Conservation (phyloP, 495 filamentous ascomycete genomes). For the Aspergillus incahuasiensis region DNA sequence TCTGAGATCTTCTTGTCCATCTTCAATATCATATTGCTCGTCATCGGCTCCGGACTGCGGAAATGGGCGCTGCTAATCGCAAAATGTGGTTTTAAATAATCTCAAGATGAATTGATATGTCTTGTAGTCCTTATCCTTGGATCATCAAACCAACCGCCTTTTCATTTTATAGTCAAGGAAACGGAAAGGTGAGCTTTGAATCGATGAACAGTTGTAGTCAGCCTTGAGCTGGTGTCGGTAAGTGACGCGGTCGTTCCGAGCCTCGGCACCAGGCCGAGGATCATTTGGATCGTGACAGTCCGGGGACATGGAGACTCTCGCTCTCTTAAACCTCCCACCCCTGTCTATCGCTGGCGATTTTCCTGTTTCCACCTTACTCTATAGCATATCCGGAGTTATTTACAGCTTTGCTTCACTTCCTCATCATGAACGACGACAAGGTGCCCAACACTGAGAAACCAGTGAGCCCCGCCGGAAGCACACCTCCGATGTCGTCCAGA, state of each 20-base stretch:
- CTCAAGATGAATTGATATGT: background rate
- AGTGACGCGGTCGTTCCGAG: slow-evolving; percentile 8
- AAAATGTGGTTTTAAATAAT: background rate
- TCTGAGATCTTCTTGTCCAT: background rate
- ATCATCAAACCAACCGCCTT: too few species aligned
- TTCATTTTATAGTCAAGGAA: too few species aligned
- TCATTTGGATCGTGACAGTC: slow-evolving; percentile 3
- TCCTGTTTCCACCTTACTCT: background rate
- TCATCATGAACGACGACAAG: slow-evolving; percentile 7
- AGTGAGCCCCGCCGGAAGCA: slow-evolving; percentile 20
- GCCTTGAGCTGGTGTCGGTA: background rate
- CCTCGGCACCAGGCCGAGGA: slow-evolving; percentile 16
- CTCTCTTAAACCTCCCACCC: slow-evolving; percentile 5
- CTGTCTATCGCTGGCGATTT: background rate
- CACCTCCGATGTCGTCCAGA: slow-evolving; percentile 6
- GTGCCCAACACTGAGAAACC: slow-evolving; percentile 18
- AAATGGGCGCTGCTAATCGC: background rate
- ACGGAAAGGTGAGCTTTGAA: too few species aligned
- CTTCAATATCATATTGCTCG: background rate
- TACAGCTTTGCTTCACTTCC: background rate
- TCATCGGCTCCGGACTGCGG: background rate
- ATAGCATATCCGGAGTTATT: slow-evolving; percentile 7
- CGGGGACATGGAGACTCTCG: background rate
- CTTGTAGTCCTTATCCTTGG: background rate
- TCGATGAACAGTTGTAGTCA: background rate